Evolutionary conservation across 1,284 basidiomycete species (phyloP), one percentile per base, ranked within the genome.

Genomic region (Leccinum pallidistipes): DNA sequence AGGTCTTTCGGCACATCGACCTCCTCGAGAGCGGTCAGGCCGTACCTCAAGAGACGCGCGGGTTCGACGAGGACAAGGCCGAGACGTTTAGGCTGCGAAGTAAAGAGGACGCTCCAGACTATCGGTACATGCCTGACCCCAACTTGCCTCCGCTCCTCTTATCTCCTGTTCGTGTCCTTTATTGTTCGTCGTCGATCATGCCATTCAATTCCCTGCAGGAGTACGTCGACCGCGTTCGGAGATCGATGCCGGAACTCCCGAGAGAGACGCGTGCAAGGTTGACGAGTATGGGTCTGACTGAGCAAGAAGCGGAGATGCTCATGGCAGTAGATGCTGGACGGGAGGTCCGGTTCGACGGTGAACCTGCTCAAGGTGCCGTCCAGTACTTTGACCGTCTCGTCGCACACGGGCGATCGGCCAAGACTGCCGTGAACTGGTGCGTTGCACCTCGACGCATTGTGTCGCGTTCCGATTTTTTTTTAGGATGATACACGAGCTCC

Each of bases 71-170:
- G 73, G 79, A 88, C 58, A 86, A 81, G 2, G 90, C 89, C 21
- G 21, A 21, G 21, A 99, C 97, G 0, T 96, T 87, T 77, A 81
- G 81, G 21, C 77, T 98, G 61, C 84, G 97, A 49, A 88, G 86
- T 53, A 99, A 99, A 76, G 97, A 98, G 71, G 92, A 95, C 69
- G 91, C 94, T 0, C 92, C 92, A 5, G 97, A 99, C 73, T 99
- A 99, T 74, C 84, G 97, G 7, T 99, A 98, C 78, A 96, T 99
- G 94, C 97, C 97, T 0, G 97, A 99, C 5, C 70, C 94, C 0
- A 98, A 27, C 27, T 27, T 27, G 27, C 27, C 27, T 27, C 27
- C 27, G 5, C 27, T 27, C 27, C 5, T 87, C 29, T 75, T 98
- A 18, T 80, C 82, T 60, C 72, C 83, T 67, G 91, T 89, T 59